Evolutionary conservation across 228 moss, liverwort and hornwort genomes (phyloP).

Genomic region (Sphagnum fallax): DNA sequence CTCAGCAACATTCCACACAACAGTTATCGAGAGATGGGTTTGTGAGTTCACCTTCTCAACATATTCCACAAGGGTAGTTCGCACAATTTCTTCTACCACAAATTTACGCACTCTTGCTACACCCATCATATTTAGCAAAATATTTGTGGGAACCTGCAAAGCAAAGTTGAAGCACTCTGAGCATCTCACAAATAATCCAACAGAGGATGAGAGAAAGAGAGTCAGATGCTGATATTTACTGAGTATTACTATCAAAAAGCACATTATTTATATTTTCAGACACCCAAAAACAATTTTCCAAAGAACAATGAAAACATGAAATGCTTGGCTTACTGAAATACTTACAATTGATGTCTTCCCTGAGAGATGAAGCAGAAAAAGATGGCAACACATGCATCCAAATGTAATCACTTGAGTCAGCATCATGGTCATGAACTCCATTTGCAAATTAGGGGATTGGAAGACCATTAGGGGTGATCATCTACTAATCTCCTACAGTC

Average conservation of each 20-base stretch:
- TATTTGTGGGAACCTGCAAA: conserved; percentile 65
- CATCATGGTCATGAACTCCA: neutral
- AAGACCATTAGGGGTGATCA: neutral
- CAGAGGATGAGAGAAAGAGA: too few relatives aligned
- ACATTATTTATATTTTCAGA: too few relatives aligned
- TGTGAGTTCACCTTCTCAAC: conserved; percentile 49
- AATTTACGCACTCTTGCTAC: conserved; percentile 73
- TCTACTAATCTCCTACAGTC: neutral
- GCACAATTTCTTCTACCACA: conserved; percentile 74
- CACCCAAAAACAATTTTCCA: too few relatives aligned
- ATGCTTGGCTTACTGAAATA: neutral
- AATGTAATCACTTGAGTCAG: neutral
- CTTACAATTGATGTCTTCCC: conserved; percentile 80
- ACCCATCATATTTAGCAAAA: conserved; percentile 75
- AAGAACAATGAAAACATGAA: neutral
- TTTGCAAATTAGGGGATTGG: neutral
- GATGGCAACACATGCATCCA: neutral
- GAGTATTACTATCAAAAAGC: too few relatives aligned
- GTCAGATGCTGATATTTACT: neutral
- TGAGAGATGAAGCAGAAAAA: conserved; percentile 13
- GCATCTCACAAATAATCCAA: neutral
- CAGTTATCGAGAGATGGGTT: neutral
- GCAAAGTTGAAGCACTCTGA: neutral
- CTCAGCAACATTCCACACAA: too few relatives aligned
- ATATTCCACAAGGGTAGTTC: conserved; percentile 58